phyloP scores from a whole-genome alignment of 257 asterid species.

The Vinca minor region DNA sequence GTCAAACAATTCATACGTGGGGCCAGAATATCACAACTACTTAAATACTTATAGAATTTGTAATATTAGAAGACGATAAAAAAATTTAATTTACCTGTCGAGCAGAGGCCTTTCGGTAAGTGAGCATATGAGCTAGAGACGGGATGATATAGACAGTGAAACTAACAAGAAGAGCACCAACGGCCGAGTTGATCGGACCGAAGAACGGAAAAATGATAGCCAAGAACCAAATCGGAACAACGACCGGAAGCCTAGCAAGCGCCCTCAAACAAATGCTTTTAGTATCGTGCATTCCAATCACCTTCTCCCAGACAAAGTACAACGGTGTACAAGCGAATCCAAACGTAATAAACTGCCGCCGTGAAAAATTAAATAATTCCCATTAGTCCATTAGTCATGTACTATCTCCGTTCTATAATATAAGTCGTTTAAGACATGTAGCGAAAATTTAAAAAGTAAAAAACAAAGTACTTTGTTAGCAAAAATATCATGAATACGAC shows the following conservation, averaged over 20 bases:
- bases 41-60: too few relatives aligned
- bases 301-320: constrained; percentile 97
- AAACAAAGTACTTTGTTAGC: too few relatives aligned
- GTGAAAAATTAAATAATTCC: neutral
- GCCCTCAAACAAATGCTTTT: constrained; percentile 82
- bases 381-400: too few relatives aligned
- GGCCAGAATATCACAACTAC: too few relatives aligned
- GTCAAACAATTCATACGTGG: too few relatives aligned
- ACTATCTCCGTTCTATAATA: too few relatives aligned
- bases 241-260: constrained; percentile 75
- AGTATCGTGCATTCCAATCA: constrained; percentile 86
- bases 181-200: constrained; percentile 89
- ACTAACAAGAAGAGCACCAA: constrained; percentile 87
- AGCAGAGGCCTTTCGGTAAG: constrained; percentile 65
- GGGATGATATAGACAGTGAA: constrained; percentile 95
- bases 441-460: too few relatives aligned
- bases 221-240: constrained; percentile 89
- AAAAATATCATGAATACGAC: too few relatives aligned
- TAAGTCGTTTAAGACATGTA: too few relatives aligned
- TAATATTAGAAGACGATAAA: neutral
- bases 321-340: constrained; percentile 94
- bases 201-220: constrained; percentile 93
- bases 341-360: constrained; percentile 72
- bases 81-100: constrained; percentile 45
- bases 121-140: constrained; percentile 82